Evolutionary conservation across 352 stramenopile species (phyloP).

Genomic region (Elongisporangium prolatum): DNA sequence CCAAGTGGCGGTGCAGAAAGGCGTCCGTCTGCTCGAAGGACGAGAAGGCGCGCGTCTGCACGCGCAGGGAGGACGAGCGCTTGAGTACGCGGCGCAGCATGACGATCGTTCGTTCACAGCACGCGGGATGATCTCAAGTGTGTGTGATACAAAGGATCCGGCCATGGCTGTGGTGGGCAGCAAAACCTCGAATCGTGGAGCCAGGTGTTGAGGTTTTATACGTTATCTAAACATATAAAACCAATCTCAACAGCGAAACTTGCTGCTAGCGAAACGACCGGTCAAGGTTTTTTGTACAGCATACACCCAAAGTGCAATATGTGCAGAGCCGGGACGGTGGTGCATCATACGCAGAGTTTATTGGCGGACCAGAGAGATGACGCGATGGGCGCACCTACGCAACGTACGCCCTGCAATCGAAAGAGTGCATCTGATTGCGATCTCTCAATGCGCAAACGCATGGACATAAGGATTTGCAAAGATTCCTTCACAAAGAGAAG

Average conservation of each 20-base stretch:
- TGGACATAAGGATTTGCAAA: not conserved
- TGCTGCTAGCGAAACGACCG: not conserved
- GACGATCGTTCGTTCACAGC: not conserved
- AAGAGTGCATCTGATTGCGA: not conserved
- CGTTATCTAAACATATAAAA: not conserved
- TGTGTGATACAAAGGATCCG: not conserved
- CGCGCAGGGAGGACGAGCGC: not conserved
- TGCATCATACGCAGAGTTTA: not conserved
- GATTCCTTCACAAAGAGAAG: too few relatives aligned
- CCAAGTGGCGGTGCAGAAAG: slow-evolving; percentile 83
- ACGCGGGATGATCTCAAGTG: not conserved
- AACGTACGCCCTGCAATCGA: not conserved
- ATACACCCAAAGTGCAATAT: not conserved
- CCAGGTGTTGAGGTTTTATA: not conserved
- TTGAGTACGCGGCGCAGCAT: not conserved
- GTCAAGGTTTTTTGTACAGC: not conserved
- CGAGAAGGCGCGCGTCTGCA: slow-evolving; percentile 6
- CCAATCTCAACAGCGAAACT: not conserved
- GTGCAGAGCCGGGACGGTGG: not conserved
- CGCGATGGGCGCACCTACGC: not conserved
- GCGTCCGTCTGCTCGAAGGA: slow-evolving; percentile 48
- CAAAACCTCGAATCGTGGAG: not conserved
- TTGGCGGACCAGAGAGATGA: not conserved
- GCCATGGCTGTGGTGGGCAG: not conserved
- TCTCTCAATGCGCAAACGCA: not conserved